Evolutionary conservation across 1,284 basidiomycete species (phyloP).

Genomic region (Cryptococcus sp.): DNA sequence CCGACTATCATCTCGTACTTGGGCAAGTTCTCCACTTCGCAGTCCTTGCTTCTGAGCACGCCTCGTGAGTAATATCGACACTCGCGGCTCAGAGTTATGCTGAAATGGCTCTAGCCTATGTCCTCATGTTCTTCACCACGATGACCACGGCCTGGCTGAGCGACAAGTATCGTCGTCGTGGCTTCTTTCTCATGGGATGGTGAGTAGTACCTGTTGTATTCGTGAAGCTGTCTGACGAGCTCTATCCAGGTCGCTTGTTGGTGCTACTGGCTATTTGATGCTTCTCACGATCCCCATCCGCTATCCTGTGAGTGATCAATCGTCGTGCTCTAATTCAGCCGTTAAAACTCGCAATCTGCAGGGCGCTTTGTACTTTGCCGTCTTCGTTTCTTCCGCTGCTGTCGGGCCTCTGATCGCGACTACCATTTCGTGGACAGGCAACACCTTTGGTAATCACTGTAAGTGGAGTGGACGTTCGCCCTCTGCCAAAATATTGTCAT

Average conservation of each 20-base stretch:
- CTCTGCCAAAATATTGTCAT: not conserved
- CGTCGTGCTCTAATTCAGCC: not conserved
- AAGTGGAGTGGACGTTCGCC: conserved; percentile 18
- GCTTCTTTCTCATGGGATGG: conserved; percentile 55
- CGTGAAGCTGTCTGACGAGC: no score
- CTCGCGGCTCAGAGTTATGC: not conserved
- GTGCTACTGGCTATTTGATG: conserved; percentile 54
- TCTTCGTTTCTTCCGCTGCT: conserved; percentile 52
- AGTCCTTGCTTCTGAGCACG: conserved; percentile 52
- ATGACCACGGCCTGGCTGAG: conserved; percentile 50
- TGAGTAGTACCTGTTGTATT: conserved; percentile 8
- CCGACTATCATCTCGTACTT: conserved; percentile 54
- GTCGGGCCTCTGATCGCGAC: conserved; percentile 54
- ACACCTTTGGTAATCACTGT: conserved; percentile 52
- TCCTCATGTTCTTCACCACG: conserved; percentile 55
- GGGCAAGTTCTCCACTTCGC: conserved; percentile 49
- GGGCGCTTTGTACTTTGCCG: conserved; percentile 54
- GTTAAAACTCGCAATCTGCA: conserved; percentile 1
- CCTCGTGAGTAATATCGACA: conserved; percentile 27
- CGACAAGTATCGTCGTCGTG: conserved; percentile 51
- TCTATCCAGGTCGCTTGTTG: conserved; percentile 35
- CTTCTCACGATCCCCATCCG: conserved; percentile 43
- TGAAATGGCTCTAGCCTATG: conserved; percentile 47
- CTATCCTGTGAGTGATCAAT: conserved; percentile 14
- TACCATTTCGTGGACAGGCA: conserved; percentile 55